Conservation (phyloP, 441 rosid species). For the Eruca vesicaria region DNA sequence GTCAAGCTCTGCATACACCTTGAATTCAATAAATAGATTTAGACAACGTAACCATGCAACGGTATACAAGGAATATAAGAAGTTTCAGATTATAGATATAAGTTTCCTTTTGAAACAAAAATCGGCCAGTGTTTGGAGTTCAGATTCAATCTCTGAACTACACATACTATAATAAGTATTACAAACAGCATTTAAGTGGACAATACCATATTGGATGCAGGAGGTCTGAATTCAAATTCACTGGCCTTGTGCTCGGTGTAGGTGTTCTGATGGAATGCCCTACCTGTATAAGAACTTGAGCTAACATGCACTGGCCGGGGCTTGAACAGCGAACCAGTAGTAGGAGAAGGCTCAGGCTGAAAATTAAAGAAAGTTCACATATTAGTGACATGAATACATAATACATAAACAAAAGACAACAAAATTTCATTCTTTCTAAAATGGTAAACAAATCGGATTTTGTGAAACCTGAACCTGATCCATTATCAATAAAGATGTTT, state of each 20-base stretch:
- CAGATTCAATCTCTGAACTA: background rate
- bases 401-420: background rate
- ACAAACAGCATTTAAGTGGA: constrained; percentile 13
- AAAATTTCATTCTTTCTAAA: background rate
- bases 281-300: constrained; percentile 40
- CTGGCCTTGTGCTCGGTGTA: constrained; percentile 50
- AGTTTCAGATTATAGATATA: background rate
- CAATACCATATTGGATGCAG: constrained; percentile 66
- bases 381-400: constrained; percentile 11
- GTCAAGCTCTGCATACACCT: constrained; percentile 75
- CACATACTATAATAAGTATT: background rate
- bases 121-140: background rate
- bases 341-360: constrained; percentile 96
- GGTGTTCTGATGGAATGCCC: constrained; percentile 41
- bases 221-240: constrained; percentile 37
- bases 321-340: constrained; percentile 84
- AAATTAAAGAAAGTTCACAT: constrained; percentile 33
- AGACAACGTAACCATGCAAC: constrained; percentile 30
- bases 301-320: constrained; percentile 48
- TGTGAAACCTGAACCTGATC: constrained; percentile 12
- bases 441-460: background rate
- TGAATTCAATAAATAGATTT: constrained; percentile 50
- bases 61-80: constrained; percentile 4
- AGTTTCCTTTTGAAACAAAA: background rate
- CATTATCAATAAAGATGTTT: background rate